Percentiles rank a stretch among this genome's conserved stretches.
phyloP scores from a whole-genome alignment of 2,329 filamentous ascomycete species.

The Dactylellina sp. region DNA sequence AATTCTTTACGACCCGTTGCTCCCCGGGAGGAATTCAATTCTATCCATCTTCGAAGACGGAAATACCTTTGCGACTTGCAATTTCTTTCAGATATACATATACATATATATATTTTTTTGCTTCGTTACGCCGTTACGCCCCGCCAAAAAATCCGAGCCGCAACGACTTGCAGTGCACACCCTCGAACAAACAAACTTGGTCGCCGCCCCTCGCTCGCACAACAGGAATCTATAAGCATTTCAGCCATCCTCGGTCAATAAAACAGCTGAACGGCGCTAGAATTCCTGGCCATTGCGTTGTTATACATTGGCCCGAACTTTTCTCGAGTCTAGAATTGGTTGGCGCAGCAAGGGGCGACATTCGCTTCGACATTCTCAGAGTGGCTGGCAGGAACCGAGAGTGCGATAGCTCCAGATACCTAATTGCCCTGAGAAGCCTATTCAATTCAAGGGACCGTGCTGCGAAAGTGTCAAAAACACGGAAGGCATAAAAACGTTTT shows the following conservation, averaged over 20 bases:
- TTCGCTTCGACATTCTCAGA: constrained; percentile 53
- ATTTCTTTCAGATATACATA: constrained; percentile 19
- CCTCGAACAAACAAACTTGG: background rate
- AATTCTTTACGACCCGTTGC: constrained; percentile 34
- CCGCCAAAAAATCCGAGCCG: constrained; percentile 5
- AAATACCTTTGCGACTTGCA: constrained; percentile 27
- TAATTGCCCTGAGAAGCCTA: constrained; percentile 31
- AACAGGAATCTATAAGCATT: constrained; percentile 54
- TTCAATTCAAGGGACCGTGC: constrained; percentile 5
- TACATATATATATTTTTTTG: constrained; percentile 10
- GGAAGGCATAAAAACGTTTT: constrained; percentile 47
- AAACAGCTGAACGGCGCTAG: constrained; percentile 30
- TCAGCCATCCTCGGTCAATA: constrained; percentile 49
- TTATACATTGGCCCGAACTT: constrained; percentile 38
- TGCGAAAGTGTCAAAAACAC: constrained; percentile 31
- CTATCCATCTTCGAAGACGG: constrained; percentile 11
- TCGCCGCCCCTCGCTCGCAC: constrained; percentile 28
- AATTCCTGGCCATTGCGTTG: constrained; percentile 48
- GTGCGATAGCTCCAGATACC: constrained; percentile 45
- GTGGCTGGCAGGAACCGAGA: constrained; percentile 37
- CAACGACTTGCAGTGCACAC: background rate
- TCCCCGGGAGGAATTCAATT: constrained; percentile 32
- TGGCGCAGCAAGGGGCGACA: constrained; percentile 43
- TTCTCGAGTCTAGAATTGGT: constrained; percentile 30
- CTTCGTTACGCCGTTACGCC: background rate